phyloP scores from a whole-genome alignment of 768 basidiomycete genomes.

The Boletus tomentosulus region DNA sequence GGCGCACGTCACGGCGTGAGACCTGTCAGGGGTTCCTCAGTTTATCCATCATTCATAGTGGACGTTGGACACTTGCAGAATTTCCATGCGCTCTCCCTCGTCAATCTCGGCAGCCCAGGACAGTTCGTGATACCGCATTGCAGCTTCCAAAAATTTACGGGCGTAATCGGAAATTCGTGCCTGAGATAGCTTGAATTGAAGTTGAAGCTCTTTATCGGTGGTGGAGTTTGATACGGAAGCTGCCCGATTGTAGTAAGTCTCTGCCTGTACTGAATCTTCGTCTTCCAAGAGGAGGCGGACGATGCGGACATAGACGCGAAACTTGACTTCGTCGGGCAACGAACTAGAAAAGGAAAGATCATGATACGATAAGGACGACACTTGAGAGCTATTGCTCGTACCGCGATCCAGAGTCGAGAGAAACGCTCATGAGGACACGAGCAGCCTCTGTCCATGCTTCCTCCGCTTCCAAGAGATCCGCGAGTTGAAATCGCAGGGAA shows the following conservation, averaged over 20 bases:
- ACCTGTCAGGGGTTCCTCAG: constrained; percentile 38
- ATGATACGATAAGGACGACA: constrained; percentile 1
- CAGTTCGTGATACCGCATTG: constrained; percentile 89
- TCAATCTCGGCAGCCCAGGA: constrained; percentile 89
- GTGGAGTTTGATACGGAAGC: constrained; percentile 82
- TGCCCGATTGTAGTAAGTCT: constrained; percentile 96
- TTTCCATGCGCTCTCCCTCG: constrained; percentile 86
- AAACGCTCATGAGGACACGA: constrained; percentile 86
- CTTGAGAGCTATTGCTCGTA: constrained; percentile 30
- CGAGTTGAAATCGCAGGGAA: constrained; percentile 80
- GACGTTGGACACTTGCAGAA: constrained; percentile 60
- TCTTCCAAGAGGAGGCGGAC: constrained; percentile 93
- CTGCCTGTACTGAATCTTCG: constrained; percentile 96
- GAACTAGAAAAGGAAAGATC: constrained; percentile 36
- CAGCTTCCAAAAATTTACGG: constrained; percentile 92
- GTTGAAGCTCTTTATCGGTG: constrained; percentile 70
- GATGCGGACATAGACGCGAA: constrained; percentile 89
- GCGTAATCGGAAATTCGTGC: constrained; percentile 92
- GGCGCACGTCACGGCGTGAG: constrained; percentile 92
- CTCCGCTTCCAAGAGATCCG: constrained; percentile 80
- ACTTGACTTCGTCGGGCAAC: constrained; percentile 78
- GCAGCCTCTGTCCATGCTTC: constrained; percentile 96
- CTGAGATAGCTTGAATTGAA: constrained; percentile 89
- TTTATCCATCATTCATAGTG: not conserved
- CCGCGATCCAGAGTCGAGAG: constrained; percentile 87